Conservation (phyloP, 2,329 filamentous ascomycete genomes). For the Penicillium sp. region DNA sequence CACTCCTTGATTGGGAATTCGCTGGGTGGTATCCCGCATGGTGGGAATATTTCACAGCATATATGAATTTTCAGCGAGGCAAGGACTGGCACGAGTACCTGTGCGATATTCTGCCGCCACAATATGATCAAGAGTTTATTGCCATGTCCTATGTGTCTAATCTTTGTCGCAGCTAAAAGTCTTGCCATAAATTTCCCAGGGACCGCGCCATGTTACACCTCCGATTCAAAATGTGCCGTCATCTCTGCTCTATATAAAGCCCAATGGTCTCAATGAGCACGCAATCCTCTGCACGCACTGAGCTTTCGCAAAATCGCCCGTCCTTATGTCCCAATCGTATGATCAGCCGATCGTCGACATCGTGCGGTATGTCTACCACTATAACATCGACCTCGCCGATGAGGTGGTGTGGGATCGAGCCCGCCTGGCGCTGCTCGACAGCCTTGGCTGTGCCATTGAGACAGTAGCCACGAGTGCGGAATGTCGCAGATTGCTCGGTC, state of each 20-base stretch:
- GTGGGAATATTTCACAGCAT: too few species aligned
- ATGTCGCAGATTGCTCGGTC: constrained; percentile 15
- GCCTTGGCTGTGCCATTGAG: constrained; percentile 25
- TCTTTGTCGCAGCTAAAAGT: too few species aligned
- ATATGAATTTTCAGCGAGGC: too few species aligned
- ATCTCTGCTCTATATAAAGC: background rate
- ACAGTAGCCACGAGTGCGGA: constrained; percentile 19
- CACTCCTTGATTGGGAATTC: too few species aligned
- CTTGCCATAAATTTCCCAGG: too few species aligned
- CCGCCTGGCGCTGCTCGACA: constrained; percentile 20
- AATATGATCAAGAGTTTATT: too few species aligned
- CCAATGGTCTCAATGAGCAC: too few species aligned
- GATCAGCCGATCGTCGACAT: constrained; percentile 35
- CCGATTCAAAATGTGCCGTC: constrained; percentile 60
- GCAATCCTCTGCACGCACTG: too few species aligned
- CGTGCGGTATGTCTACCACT: constrained; percentile 20
- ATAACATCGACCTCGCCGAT: constrained; percentile 11
- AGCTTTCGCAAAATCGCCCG: background rate
- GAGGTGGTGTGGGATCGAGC: constrained; percentile 18
- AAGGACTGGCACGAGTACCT: too few species aligned
- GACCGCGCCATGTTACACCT: constrained; percentile 45
- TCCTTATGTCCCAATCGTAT: constrained; percentile 15
- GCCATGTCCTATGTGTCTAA: background rate
- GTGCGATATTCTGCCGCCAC: too few species aligned
- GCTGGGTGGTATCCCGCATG: too few species aligned